Percentiles rank a stretch among this genome's conserved stretches.
phyloP scores from a whole-genome alignment of 768 basidiomycete species.

The Kwoniella bestiolae region DNA sequence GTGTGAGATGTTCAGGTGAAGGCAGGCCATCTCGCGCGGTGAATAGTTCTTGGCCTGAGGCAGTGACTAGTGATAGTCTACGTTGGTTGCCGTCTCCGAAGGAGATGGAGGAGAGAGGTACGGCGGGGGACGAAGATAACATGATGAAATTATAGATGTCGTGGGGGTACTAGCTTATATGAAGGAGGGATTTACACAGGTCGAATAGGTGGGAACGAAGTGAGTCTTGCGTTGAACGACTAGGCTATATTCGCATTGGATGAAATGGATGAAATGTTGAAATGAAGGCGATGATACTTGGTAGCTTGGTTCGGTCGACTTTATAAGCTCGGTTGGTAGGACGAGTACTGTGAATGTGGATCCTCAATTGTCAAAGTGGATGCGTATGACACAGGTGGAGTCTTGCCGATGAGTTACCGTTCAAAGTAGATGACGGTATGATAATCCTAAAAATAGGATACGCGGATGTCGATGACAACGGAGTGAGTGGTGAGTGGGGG shows the following conservation, averaged over 20 bases:
- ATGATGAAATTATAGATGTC: constrained; percentile 24
- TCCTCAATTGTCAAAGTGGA: too few relatives aligned
- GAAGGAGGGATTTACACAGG: neutral
- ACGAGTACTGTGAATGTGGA: neutral
- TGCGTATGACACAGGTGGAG: too few relatives aligned
- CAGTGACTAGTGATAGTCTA: constrained; percentile 50
- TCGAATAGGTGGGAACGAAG: too few relatives aligned
- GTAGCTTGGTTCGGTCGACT: too few relatives aligned
- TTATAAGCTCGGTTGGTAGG: neutral
- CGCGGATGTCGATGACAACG: too few relatives aligned
- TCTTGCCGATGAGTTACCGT: too few relatives aligned
- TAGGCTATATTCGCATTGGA: neutral
- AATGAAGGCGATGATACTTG: too few relatives aligned
- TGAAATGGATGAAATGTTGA: neutral
- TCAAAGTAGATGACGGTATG: too few relatives aligned
- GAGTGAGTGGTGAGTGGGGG: too few relatives aligned
- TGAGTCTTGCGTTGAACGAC: too few relatives aligned
- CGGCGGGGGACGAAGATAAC: constrained; percentile 52
- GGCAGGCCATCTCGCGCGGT: constrained; percentile 51
- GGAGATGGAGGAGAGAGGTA: constrained; percentile 50
- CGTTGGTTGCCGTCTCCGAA: constrained; percentile 34
- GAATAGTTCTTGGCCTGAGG: constrained; percentile 40
- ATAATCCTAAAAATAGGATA: too few relatives aligned
- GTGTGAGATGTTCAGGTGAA: constrained; percentile 50
- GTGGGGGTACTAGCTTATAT: neutral